A percentile compares a stretch with the other conserved stretches of the same genome.
Evolutionary conservation across 306 rosid species (phyloP).

Genomic region (Begonia loranthoides): DNA sequence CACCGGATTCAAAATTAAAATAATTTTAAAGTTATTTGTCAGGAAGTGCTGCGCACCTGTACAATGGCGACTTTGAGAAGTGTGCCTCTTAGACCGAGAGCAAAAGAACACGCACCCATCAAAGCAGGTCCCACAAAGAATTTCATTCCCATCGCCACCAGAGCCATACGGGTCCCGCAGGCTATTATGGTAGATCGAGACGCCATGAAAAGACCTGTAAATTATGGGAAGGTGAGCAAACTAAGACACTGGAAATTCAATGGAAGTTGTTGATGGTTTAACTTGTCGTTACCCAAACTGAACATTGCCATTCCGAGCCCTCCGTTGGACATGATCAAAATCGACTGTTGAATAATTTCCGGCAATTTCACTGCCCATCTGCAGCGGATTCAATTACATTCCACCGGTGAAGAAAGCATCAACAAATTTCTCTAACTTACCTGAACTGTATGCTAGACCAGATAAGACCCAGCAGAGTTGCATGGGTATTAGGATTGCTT

Average conservation of each 20-base stretch:
- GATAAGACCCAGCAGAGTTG: conserved; percentile 59
- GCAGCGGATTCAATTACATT: conserved; percentile 12
- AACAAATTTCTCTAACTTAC: conserved; percentile 14
- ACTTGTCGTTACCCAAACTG: conserved; percentile 67
- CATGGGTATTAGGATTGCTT: conserved; percentile 80
- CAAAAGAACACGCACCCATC: conserved; percentile 59
- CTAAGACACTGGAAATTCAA: not conserved
- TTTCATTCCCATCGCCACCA: conserved; percentile 60
- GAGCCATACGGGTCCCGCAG: conserved; percentile 50
- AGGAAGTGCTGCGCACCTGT: no score
- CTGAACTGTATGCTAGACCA: conserved; percentile 80
- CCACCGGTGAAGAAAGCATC: not conserved
- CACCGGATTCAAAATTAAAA: no score
- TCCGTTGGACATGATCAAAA: conserved; percentile 50
- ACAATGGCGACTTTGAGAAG: conserved; percentile 58
- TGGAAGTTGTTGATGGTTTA: not conserved
- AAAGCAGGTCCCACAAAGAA: conserved; percentile 67
- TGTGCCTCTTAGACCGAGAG: conserved; percentile 46
- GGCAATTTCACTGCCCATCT: conserved; percentile 84
- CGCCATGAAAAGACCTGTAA: conserved; percentile 63
- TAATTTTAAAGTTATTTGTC: no score
- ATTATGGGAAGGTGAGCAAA: no score
- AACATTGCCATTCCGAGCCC: conserved; percentile 97
- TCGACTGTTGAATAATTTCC: conserved; percentile 46
- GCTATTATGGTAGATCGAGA: conserved; percentile 53